Evolutionary conservation across 345 rosid genomes (phyloP), one percentile per base, ranked within the genome.

Genomic region (Populus alba): DNA sequence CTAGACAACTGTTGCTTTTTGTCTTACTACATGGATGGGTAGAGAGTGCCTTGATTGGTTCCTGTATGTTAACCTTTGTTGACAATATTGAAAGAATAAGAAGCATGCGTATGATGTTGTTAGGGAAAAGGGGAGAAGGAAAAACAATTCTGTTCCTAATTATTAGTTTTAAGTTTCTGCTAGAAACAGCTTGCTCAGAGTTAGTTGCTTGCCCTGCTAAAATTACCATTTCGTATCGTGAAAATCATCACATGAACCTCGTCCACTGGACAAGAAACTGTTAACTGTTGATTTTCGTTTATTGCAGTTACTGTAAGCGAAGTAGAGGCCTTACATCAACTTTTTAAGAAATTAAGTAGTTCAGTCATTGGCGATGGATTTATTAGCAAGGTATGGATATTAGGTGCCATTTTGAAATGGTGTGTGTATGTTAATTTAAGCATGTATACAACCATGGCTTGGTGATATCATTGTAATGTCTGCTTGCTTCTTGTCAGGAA

Each of bases 341-440:
- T 95, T 8, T 93, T 77, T 78, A 91, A 87, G 89, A 95, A 92
- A 83, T 81, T 95, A 85, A 95, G 98, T 92, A 89, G 92, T 78
- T 89, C 96, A 37, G 91, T 92, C 55, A 73, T 88, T 41, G 89
- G 88, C 11, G 97, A 93, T 73, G 97, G 97, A 72, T 89, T 91
- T 71, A 93, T 92, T 85, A 97, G 92, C 85, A 93, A 92, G 96
- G 99, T 93, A 82, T 57, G 39, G 31, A 17, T 59, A 39, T 29
- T 25, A 65, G 25, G 29, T 23, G 33, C 10, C 1, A 13, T 29
- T 15, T 29, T 29, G 43, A 3, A 31, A 37, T 22, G 13, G 38
- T 65, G 25, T 18, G 12, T 66, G 8, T 17, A 20, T 8, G 6
- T 53, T 20, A 5, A 65, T 66, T 2, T 33, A 33, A 13, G 8